A percentile compares a stretch with the other conserved stretches of the same genome.
Evolutionary conservation across 1,139 yeast species (phyloP).

Genomic region (Debaryomyces sp.): DNA sequence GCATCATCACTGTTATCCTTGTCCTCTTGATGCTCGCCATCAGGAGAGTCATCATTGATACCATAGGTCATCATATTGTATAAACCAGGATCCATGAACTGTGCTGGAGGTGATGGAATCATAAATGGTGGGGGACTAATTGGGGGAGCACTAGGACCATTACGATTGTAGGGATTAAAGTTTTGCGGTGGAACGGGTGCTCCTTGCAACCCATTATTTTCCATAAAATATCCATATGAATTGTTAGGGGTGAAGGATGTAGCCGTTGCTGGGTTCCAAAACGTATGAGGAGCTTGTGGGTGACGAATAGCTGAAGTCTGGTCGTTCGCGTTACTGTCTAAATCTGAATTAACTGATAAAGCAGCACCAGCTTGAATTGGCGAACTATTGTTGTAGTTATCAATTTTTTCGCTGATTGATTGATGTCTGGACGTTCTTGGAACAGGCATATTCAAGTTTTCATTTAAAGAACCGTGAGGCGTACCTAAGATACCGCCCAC

Average conservation of each 20-base stretch:
- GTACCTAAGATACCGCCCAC: constrained; percentile 25
- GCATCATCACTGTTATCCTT: constrained; percentile 2
- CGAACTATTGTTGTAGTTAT: constrained; percentile 54
- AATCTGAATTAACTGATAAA: constrained; percentile 36
- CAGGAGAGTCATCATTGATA: constrained; percentile 9
- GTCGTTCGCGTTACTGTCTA: constrained; percentile 19
- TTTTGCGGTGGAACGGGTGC: constrained; percentile 19
- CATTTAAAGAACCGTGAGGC: constrained; percentile 55
- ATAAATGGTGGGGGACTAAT: constrained; percentile 46
- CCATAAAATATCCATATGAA: constrained; percentile 32
- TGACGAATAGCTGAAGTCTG: constrained; percentile 8
- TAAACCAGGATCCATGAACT: constrained; percentile 42
- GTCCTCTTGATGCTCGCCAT: constrained; percentile 11
- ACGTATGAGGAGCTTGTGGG: constrained; percentile 32
- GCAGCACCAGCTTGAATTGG: constrained; percentile 53
- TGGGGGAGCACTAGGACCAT: constrained; percentile 25
- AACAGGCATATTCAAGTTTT: constrained; percentile 48
- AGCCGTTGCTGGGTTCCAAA: constrained; percentile 71
- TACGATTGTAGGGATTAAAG: constrained; percentile 19
- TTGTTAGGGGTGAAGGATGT: constrained; percentile 55
- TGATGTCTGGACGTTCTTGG: constrained; percentile 52
- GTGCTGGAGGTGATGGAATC: constrained; percentile 37
- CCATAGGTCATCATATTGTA: constrained; percentile 33
- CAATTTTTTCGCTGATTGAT: constrained; percentile 67
- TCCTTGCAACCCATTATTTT: constrained; percentile 16